Evolutionary conservation across 2,329 filamentous ascomycete species (phyloP).

Genomic region (Aureobasidium lini): DNA sequence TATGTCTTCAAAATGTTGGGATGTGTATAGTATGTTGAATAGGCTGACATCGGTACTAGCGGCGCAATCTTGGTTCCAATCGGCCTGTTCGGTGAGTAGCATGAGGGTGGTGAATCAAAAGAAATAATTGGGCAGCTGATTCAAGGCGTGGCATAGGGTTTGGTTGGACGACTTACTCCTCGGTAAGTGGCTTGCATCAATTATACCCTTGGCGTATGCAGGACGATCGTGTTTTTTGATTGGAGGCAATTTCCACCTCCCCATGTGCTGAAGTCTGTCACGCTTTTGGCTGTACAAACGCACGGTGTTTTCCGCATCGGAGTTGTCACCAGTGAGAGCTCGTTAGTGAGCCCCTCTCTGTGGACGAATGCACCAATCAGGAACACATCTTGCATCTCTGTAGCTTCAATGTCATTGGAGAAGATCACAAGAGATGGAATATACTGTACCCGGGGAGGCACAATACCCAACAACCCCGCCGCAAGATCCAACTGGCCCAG

Average conservation of each 20-base stretch:
- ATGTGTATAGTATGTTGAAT: constrained; percentile 10
- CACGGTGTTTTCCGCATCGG: no score
- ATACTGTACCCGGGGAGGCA: constrained; percentile 17
- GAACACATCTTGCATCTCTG: no score
- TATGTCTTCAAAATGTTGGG: constrained; percentile 16
- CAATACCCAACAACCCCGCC: constrained; percentile 18
- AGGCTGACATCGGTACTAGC: constrained; percentile 35
- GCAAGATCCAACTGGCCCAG: background rate
- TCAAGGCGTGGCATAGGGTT: constrained; percentile 43
- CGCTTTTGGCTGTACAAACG: no score
- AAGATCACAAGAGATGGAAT: no score
- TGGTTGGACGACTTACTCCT: constrained; percentile 71
- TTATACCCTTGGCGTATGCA: constrained; percentile 5
- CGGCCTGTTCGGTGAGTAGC: constrained; percentile 64
- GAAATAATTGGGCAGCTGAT: constrained; percentile 1
- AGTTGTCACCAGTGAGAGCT: no score
- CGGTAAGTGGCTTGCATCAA: constrained; percentile 47
- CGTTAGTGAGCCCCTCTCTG: no score
- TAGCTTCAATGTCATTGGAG: no score
- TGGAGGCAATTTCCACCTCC: background rate
- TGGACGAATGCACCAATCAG: no score
- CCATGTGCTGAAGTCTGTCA: no score
- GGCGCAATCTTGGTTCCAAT: constrained; percentile 73
- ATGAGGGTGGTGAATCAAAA: constrained; percentile 4
- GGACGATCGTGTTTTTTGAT: background rate